These are phyloP conservation scores for Crithidia brevicula DNA, from an alignment of 208 protist genomes.

Conservation along the genomic window DNA sequence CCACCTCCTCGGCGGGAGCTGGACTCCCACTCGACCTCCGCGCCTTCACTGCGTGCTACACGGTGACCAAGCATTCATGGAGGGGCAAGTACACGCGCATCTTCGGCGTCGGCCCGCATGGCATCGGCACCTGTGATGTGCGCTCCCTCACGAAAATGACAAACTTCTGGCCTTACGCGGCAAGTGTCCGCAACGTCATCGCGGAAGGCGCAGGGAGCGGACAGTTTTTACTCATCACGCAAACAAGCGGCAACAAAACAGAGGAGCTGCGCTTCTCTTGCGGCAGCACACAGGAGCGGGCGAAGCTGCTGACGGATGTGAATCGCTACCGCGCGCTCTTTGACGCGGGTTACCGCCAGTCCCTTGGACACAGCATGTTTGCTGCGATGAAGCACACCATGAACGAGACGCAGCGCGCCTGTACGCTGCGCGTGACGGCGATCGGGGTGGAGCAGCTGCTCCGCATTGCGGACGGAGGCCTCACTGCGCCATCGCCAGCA, in stretches of 20 bases:
- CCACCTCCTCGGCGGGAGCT: not conserved
- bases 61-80: conserved; percentile 89
- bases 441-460: conserved; percentile 55
- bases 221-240: conserved; percentile 63
- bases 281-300: conserved; percentile 55
- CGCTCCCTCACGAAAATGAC: conserved; percentile 77
- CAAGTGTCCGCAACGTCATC: conserved; percentile 38
- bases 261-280: conserved; percentile 79
- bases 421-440: conserved; percentile 63
- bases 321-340: conserved; percentile 70
- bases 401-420: conserved; percentile 43
- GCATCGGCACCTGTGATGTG: conserved; percentile 80
- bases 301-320: conserved; percentile 87
- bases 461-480: not conserved
- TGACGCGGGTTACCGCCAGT: conserved; percentile 42
- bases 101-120: conserved; percentile 61
- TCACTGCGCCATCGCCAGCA: not conserved
- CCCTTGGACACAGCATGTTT: conserved; percentile 38
- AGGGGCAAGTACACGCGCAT: conserved; percentile 88
- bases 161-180: conserved; percentile 76
- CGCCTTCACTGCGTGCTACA: conserved; percentile 72
- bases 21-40: conserved; percentile 22
- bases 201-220: conserved; percentile 33
- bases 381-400: conserved; percentile 59
- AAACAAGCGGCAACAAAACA: conserved; percentile 31